phyloP scores from a whole-genome alignment of 495 filamentous ascomycete genomes.

The Tetracladium marchalianum region DNA sequence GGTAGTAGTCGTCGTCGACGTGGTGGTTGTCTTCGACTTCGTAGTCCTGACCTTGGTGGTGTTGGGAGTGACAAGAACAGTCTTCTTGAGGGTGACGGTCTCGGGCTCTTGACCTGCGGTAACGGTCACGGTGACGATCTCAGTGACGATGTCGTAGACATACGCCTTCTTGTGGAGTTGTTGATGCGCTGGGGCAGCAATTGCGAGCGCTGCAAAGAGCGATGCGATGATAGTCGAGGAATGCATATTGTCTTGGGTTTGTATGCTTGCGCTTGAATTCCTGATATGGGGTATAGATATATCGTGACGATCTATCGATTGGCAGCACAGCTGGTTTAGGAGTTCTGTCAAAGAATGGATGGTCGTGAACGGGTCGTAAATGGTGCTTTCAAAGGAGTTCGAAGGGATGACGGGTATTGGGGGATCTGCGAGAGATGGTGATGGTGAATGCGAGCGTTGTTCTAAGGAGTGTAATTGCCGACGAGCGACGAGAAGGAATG shows the following conservation, averaged over 20 bases:
- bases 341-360: conserved; percentile 24
- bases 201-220: conserved; percentile 49
- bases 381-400: conserved; percentile 12
- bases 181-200: conserved; percentile 41
- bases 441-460: conserved; percentile 7
- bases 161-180: conserved; percentile 39
- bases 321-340: conserved; percentile 20
- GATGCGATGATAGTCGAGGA: conserved; percentile 51
- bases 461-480: conserved; percentile 22
- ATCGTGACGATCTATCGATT: conserved; percentile 12
- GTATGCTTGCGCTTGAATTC: conserved; percentile 12
- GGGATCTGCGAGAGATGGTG: conserved; percentile 30
- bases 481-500: conserved; percentile 16
- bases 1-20: neutral
- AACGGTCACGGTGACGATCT: conserved; percentile 52
- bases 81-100: conserved; percentile 7
- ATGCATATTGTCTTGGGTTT: conserved; percentile 48
- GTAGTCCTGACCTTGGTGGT: neutral
- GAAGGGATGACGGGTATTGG: conserved; percentile 17
- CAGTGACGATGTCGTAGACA: conserved; percentile 42
- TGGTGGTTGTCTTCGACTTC: neutral
- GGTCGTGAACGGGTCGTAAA: conserved; percentile 25
- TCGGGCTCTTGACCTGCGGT: conserved; percentile 29
- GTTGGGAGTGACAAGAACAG: conserved; percentile 4
- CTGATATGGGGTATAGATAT: conserved; percentile 3